phyloP scores from a whole-genome alignment of 768 basidiomycete species.

The Boletus reticuloceps region DNA sequence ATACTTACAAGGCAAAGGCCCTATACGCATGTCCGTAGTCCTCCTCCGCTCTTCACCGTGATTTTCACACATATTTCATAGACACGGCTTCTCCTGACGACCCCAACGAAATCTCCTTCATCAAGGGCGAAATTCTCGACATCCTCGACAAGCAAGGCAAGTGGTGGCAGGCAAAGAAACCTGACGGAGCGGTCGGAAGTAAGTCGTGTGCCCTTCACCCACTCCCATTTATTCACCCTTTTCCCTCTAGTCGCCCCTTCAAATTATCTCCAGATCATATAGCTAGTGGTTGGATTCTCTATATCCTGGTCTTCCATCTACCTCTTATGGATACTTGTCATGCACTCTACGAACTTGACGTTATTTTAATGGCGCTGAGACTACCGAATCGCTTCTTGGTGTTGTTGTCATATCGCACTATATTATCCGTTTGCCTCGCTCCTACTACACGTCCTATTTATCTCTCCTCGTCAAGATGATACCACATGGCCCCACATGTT shows the following conservation, averaged over 20 bases:
- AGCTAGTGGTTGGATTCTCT: constrained; percentile 31
- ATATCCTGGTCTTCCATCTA: constrained; percentile 3
- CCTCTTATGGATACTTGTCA: constrained; percentile 25
- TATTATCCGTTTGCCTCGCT: constrained; percentile 27
- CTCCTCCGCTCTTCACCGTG: constrained; percentile 9
- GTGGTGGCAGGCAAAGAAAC: constrained; percentile 88
- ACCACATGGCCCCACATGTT: constrained; percentile 27
- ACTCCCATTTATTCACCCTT: constrained; percentile 7
- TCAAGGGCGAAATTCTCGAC: constrained; percentile 89
- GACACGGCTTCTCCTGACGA: constrained; percentile 94
- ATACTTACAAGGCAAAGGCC: constrained; percentile 80
- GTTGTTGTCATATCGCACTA: constrained; percentile 27
- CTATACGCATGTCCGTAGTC: constrained; percentile 77
- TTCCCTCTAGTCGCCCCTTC: constrained; percentile 68
- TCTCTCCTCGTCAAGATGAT: constrained; percentile 29
- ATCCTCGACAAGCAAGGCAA: constrained; percentile 91
- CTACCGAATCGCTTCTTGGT: constrained; percentile 16
- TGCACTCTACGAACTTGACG: constrained; percentile 32
- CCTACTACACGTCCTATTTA: constrained; percentile 24
- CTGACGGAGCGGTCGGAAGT: constrained; percentile 78
- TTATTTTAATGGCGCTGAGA: constrained; percentile 28
- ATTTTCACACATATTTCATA: constrained; percentile 36
- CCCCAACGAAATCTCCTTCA: constrained; percentile 93
- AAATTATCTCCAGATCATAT: constrained; percentile 81
- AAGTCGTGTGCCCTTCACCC: constrained; percentile 33